Percentiles rank a stretch among this genome's conserved stretches.
Evolutionary conservation across 352 stramenopile genomes (phyloP).

Genomic region (Phytophthora crassamura): DNA sequence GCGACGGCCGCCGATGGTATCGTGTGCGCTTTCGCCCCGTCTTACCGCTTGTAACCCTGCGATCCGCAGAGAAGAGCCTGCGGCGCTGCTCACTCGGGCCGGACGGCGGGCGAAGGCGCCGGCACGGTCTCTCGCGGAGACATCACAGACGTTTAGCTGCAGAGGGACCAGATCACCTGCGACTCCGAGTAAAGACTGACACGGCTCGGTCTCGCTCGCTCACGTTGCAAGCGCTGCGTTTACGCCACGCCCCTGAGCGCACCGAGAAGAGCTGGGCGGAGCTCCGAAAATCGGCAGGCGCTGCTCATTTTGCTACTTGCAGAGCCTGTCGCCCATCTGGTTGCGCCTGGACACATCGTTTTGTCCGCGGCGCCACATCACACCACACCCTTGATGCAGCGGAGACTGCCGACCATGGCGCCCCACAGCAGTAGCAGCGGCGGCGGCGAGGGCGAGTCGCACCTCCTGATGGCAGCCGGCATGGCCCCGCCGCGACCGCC

Average conservation of each 20-base stretch:
- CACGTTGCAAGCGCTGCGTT: slow-evolving; percentile 10
- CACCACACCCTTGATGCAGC: slow-evolving; percentile 21
- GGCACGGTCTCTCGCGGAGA: slow-evolving; percentile 10
- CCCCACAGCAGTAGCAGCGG: slow-evolving; percentile 12
- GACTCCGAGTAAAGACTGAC: slow-evolving; percentile 29
- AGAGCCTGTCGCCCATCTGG: slow-evolving; percentile 23
- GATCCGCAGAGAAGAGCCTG: slow-evolving; percentile 23
- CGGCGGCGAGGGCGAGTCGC: slow-evolving; percentile 12
- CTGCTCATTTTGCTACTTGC: slow-evolving; percentile 45
- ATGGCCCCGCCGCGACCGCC: slow-evolving; percentile 5
- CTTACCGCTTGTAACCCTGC: slow-evolving; percentile 26
- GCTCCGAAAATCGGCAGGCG: slow-evolving; percentile 11
- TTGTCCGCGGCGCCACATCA: slow-evolving; percentile 23
- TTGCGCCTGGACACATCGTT: slow-evolving; percentile 18
- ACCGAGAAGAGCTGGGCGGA: not conserved
- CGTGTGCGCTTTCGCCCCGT: slow-evolving; percentile 27
- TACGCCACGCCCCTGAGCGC: slow-evolving; percentile 15
- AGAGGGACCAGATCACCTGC: slow-evolving; percentile 29
- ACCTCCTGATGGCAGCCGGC: not conserved
- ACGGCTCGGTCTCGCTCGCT: not conserved
- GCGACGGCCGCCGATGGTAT: slow-evolving; percentile 18
- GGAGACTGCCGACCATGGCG: slow-evolving; percentile 12
- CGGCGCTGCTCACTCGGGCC: slow-evolving; percentile 22
- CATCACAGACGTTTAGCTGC: slow-evolving; percentile 20
- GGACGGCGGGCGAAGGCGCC: slow-evolving; percentile 2